These are phyloP conservation scores for Fraxinus sp. DNA, from an alignment of 305 asterid genomes.

Conservation along the genomic window DNA sequence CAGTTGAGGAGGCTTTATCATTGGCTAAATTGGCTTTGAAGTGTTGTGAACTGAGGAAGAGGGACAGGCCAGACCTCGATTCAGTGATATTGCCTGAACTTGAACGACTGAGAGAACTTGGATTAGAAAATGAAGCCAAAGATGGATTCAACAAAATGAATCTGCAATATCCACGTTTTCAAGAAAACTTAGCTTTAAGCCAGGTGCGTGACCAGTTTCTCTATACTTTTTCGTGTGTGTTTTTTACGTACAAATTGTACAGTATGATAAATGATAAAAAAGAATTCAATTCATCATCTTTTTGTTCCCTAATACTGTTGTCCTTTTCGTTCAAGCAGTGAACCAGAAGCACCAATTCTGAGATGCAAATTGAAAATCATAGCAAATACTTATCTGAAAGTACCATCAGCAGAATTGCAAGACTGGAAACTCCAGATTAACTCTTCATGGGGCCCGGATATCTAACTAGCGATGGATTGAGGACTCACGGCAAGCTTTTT, in stretches of 20 bases:
- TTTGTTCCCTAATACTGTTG: background rate
- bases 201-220: background rate
- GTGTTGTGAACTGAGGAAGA: conserved; percentile 35
- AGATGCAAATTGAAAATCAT: background rate
- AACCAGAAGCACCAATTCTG: background rate
- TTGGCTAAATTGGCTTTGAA: conserved; percentile 32
- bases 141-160: background rate
- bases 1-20: conserved; percentile 26
- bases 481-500: background rate
- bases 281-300: background rate
- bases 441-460: background rate
- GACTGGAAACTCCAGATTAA: background rate
- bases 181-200: background rate
- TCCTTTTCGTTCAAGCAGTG: background rate
- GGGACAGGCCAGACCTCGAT: conserved; percentile 37
- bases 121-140: conserved; percentile 11
- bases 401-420: background rate
- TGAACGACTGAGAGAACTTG: conserved; percentile 23
- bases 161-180: background rate
- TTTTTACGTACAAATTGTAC: background rate
- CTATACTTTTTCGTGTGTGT: background rate
- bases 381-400: background rate
- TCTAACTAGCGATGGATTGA: background rate
- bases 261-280: background rate
- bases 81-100: conserved; percentile 30